phyloP scores from a whole-genome alignment of 495 filamentous ascomycete genomes.

The Cudoniella acicularis region DNA sequence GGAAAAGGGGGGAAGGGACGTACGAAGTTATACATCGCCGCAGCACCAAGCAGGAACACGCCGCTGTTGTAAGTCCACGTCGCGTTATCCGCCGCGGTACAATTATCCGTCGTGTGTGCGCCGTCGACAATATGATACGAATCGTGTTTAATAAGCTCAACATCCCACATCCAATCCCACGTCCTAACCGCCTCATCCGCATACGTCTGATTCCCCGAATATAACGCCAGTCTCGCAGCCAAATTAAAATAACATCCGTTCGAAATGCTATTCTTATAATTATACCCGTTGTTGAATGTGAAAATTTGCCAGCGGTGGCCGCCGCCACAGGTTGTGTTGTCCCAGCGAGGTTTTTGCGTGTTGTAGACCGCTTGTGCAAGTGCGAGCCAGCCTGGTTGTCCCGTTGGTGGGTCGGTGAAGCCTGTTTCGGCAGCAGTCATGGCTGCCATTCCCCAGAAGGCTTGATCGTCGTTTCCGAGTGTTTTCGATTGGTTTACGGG shows the following conservation, averaged over 20 bases:
- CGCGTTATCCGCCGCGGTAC: conserved; percentile 53
- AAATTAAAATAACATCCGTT: conserved; percentile 84
- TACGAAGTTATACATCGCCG: conserved; percentile 74
- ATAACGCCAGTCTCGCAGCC: conserved; percentile 68
- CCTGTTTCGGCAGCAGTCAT: conserved; percentile 76
- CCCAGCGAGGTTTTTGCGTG: conserved; percentile 65
- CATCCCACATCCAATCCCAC: conserved; percentile 65
- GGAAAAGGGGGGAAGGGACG: conserved; percentile 19
- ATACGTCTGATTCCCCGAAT: conserved; percentile 77
- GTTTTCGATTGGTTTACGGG: conserved; percentile 75
- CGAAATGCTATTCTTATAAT: conserved; percentile 76
- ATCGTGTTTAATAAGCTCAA: conserved; percentile 55
- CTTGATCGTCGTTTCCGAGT: conserved; percentile 80
- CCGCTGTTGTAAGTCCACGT: conserved; percentile 78
- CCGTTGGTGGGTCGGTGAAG: conserved; percentile 60
- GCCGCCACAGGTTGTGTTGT: conserved; percentile 60
- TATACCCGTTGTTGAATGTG: conserved; percentile 70
- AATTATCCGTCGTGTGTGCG: conserved; percentile 57
- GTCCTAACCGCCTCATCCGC: conserved; percentile 66
- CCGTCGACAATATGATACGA: conserved; percentile 69
- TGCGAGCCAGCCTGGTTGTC: conserved; percentile 71
- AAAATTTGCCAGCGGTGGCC: conserved; percentile 89
- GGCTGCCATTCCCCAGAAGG: conserved; percentile 68
- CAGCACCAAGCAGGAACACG: conserved; percentile 66
- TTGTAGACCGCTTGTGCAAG: conserved; percentile 79